Evolutionary conservation across 2,329 filamentous ascomycete species (phyloP).

Genomic region (Thelonectria blattea): DNA sequence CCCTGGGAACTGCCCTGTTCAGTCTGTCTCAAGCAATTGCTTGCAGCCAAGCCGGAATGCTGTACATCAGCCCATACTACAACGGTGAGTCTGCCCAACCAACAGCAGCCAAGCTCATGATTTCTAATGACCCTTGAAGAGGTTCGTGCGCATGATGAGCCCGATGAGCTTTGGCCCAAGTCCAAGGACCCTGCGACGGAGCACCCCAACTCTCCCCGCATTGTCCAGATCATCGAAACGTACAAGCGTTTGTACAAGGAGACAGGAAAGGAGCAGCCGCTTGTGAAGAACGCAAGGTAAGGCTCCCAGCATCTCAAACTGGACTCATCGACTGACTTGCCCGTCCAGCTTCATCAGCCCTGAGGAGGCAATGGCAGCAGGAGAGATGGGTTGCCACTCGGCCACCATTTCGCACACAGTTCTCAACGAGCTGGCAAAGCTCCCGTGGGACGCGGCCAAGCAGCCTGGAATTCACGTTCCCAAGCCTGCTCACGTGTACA

Average conservation of each 20-base stretch:
- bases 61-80: slow-evolving; percentile 58
- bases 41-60: slow-evolving; percentile 53
- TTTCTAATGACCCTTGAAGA: slow-evolving; percentile 40
- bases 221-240: slow-evolving; percentile 56
- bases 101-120: not conserved
- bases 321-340: slow-evolving; percentile 3
- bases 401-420: slow-evolving; percentile 51
- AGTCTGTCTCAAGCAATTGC: slow-evolving; percentile 56
- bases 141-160: slow-evolving; percentile 50
- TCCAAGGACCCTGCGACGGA: slow-evolving; percentile 53
- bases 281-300: slow-evolving; percentile 54
- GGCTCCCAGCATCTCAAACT: not conserved
- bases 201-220: slow-evolving; percentile 54
- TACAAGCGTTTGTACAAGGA: slow-evolving; percentile 53
- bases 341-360: slow-evolving; percentile 48
- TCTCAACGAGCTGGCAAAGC: slow-evolving; percentile 46
- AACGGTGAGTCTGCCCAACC: slow-evolving; percentile 44
- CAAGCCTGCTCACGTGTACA: slow-evolving; percentile 50
- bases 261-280: slow-evolving; percentile 55
- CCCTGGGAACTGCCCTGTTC: slow-evolving; percentile 55
- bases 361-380: slow-evolving; percentile 53
- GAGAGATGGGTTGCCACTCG: slow-evolving; percentile 53
- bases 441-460: slow-evolving; percentile 44
- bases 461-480: slow-evolving; percentile 47
- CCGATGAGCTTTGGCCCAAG: slow-evolving; percentile 50